phyloP scores from a whole-genome alignment of 169 alveolate species.

The Neospora caninum region DNA sequence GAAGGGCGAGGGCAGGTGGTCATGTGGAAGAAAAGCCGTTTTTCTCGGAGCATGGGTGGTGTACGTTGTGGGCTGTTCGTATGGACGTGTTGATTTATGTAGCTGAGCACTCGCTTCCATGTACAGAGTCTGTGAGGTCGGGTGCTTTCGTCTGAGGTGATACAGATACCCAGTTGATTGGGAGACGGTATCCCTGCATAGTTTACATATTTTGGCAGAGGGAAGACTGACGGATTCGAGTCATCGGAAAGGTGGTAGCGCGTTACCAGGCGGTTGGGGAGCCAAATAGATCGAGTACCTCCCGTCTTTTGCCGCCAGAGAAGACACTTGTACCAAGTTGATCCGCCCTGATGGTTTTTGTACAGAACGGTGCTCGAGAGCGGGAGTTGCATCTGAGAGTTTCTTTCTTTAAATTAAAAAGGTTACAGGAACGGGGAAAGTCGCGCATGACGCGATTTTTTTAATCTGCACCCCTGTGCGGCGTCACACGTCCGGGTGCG shows the following conservation, averaged over 20 bases:
- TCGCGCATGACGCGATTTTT: not conserved
- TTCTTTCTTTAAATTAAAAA: not conserved
- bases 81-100: not conserved
- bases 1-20: not conserved
- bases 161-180: not conserved
- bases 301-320: not conserved
- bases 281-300: not conserved
- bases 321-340: not conserved
- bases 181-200: not conserved
- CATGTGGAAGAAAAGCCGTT: not conserved
- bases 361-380: not conserved
- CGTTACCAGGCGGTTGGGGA: not conserved
- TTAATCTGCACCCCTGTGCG: not conserved
- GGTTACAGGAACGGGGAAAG: not conserved
- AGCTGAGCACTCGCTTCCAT: not conserved
- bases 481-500: not conserved
- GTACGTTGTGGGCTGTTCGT: not conserved
- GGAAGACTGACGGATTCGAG: not conserved
- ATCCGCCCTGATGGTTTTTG: not conserved
- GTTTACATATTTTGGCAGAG: not conserved
- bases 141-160: not conserved
- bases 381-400: not conserved
- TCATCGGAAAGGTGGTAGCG: not conserved
- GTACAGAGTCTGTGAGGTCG: not conserved
- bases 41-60: not conserved